phyloP scores from a whole-genome alignment of 768 basidiomycete genomes.

The Lactarius akahatsu region DNA sequence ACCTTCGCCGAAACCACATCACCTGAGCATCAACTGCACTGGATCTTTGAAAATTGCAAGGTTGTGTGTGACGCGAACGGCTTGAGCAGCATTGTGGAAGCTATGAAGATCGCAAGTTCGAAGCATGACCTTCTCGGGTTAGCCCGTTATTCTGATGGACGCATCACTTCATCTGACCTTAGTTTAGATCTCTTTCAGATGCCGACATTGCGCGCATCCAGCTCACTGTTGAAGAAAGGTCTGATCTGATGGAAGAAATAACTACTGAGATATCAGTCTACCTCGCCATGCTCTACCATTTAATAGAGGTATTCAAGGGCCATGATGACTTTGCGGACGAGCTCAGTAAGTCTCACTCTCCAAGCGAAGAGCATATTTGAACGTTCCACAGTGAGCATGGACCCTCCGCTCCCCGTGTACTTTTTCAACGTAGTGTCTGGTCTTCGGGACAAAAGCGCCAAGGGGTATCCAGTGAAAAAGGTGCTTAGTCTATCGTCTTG shows the following conservation, averaged over 20 bases:
- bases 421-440: conserved; percentile 88
- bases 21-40: conserved; percentile 92
- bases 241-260: conserved; percentile 84
- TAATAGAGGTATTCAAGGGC: conserved; percentile 90
- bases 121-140: conserved; percentile 86
- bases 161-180: conserved; percentile 4
- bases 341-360: conserved; percentile 64
- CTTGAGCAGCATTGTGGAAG: conserved; percentile 76
- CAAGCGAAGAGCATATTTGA: conserved; percentile 12
- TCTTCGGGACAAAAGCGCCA: conserved; percentile 88
- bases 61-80: conserved; percentile 83
- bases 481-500: conserved; percentile 39
- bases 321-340: conserved; percentile 96
- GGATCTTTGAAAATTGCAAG: conserved; percentile 94
- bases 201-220: conserved; percentile 69
- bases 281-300: conserved; percentile 91
- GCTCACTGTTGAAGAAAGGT: conserved; percentile 66
- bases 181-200: conserved; percentile 67
- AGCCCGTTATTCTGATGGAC: neutral
- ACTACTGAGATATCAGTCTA: conserved; percentile 92
- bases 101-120: conserved; percentile 84
- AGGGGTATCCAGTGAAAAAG: conserved; percentile 97
- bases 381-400: conserved; percentile 74
- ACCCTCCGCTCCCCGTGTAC: conserved; percentile 91
- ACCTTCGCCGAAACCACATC: conserved; percentile 89